A percentile compares a stretch with the other conserved stretches of the same genome.
Conservation (phyloP, 306 rosid species). For the Urtica urens region DNA sequence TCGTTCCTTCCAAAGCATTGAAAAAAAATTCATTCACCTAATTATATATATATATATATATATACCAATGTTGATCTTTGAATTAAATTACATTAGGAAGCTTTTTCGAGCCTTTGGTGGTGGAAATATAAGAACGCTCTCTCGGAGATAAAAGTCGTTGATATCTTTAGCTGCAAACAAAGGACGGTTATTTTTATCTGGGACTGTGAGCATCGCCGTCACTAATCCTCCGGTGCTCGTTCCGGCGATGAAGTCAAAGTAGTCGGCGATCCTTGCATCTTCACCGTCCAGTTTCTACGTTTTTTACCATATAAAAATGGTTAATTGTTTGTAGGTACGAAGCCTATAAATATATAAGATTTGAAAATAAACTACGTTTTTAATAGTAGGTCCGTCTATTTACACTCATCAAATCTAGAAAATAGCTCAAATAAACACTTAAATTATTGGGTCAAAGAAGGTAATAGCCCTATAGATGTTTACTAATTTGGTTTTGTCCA, state of each 20-base stretch:
- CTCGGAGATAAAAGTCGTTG: slow-evolving; percentile 18
- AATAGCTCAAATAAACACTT: no score
- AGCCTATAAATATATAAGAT: no score
- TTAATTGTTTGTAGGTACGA: background rate
- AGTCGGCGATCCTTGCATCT: slow-evolving; percentile 22
- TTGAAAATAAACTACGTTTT: no score
- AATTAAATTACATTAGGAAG: background rate
- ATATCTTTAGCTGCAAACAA: slow-evolving; percentile 25
- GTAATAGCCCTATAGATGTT: no score
- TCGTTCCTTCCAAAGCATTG: slow-evolving; percentile 3
- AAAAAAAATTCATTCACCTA: background rate
- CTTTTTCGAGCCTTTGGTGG: background rate
- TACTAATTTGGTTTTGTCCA: no score
- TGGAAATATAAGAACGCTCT: slow-evolving; percentile 3
- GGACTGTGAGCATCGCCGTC: slow-evolving; percentile 22
- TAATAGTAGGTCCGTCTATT: no score
- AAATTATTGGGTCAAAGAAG: no score
- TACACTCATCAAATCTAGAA: no score
- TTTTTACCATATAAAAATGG: background rate
- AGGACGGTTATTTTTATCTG: slow-evolving; percentile 13
- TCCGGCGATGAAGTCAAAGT: slow-evolving; percentile 21
- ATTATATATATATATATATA: background rate
- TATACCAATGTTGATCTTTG: no score
- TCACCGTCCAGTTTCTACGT: slow-evolving; percentile 21
- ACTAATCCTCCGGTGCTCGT: slow-evolving; percentile 25